Evolutionary conservation across 176 grass and related monocot genomes (phyloP).

Genomic region (Miscanthus lutarioriparius): DNA sequence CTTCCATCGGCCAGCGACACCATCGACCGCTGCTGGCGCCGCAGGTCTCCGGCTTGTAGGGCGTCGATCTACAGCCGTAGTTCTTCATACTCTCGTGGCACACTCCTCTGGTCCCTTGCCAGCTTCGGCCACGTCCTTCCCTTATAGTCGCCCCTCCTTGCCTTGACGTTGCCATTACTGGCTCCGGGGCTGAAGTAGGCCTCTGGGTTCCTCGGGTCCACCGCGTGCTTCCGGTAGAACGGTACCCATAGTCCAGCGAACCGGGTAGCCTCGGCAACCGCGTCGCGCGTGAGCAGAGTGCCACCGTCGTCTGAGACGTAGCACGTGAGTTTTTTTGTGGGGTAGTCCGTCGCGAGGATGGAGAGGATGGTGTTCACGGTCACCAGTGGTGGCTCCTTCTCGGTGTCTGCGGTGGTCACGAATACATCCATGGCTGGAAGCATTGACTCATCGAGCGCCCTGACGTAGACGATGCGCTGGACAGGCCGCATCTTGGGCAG

Average conservation of each 20-base stretch:
- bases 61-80: conserved; percentile 30
- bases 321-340: conserved; percentile 66
- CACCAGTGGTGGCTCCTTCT: conserved; percentile 80
- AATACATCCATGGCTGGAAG: conserved; percentile 68
- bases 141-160: conserved; percentile 66
- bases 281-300: conserved; percentile 69
- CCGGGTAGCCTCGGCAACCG: conserved; percentile 64
- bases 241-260: conserved; percentile 85
- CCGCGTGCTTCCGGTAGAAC: conserved; percentile 84
- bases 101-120: conserved; percentile 65
- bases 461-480: conserved; percentile 62
- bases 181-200: conserved; percentile 52
- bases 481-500: conserved; percentile 85
- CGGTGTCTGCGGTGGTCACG: conserved; percentile 82
- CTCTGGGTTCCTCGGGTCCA: conserved; percentile 82
- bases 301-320: conserved; percentile 86
- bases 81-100: conserved; percentile 43
- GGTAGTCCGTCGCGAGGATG: conserved; percentile 80
- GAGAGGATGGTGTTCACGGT: conserved; percentile 78
- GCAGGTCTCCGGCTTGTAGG: conserved; percentile 3
- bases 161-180: neutral
- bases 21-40: neutral
- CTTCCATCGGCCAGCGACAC: neutral
- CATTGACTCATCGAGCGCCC: conserved; percentile 64
- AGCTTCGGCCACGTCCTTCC: conserved; percentile 77